Conservation (phyloP, 768 basidiomycete genomes). For the Auricularia sp. region DNA sequence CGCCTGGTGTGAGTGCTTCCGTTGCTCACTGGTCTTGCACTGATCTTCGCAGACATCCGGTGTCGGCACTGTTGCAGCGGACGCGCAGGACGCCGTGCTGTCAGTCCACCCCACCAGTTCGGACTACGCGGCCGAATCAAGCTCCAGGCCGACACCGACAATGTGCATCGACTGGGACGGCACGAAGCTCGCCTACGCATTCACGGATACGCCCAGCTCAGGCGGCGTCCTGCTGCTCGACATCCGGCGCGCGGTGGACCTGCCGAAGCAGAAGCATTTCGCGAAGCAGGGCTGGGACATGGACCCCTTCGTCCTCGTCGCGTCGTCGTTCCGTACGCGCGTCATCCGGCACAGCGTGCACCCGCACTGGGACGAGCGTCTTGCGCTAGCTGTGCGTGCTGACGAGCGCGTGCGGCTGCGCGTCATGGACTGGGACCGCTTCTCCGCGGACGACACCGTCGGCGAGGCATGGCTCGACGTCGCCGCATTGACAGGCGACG, state of each 20-base stretch:
- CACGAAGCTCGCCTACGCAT: slow-evolving; percentile 4
- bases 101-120: not conserved
- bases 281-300: slow-evolving; percentile 3
- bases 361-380: slow-evolving; percentile 4
- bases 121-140: not conserved
- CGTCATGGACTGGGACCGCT: slow-evolving; percentile 5
- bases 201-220: not conserved
- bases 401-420: not conserved
- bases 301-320: slow-evolving; percentile 8
- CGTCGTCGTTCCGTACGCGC: not conserved
- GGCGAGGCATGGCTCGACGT: not conserved
- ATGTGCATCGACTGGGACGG: slow-evolving; percentile 5
- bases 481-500: not conserved
- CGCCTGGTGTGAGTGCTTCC: not conserved
- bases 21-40: too few species aligned
- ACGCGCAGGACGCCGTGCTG: not conserved
- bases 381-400: slow-evolving; percentile 1
- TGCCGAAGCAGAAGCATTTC: slow-evolving; percentile 4
- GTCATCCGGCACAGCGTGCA: slow-evolving; percentile 7
- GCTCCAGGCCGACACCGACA: not conserved
- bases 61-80: not conserved
- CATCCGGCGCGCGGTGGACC: not conserved
- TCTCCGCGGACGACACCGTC: not conserved
- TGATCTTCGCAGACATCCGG: not conserved
- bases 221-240: slow-evolving; percentile 5